These are phyloP conservation scores for Solanum lignicaule DNA, from an alignment of 257 asterid genomes.

Conservation along the genomic window DNA sequence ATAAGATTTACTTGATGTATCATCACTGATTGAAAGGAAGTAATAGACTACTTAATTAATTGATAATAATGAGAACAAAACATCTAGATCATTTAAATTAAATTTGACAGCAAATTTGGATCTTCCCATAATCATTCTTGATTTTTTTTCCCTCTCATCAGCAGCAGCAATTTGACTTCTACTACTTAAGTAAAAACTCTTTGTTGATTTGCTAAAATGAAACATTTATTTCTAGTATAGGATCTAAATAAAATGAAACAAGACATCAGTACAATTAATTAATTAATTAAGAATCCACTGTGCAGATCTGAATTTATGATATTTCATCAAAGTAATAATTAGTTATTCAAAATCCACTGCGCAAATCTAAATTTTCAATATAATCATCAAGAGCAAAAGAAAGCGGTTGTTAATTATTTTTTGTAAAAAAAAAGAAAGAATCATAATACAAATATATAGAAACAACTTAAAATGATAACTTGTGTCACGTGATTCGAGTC, in stretches of 20 bases:
- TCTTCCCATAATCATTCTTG: not conserved
- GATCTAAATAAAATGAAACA: too few species aligned
- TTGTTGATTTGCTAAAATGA: too few species aligned
- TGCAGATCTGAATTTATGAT: not conserved
- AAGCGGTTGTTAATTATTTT: not conserved
- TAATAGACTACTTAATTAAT: not conserved
- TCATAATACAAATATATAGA: not conserved
- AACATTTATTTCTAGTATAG: not conserved
- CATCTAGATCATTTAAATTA: too few species aligned
- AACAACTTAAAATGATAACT: not conserved
- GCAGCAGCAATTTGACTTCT: not conserved
- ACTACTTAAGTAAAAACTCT: not conserved
- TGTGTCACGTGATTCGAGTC: too few species aligned
- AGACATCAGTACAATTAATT: not conserved
- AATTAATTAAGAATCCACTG: not conserved
- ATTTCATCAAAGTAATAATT: too few species aligned
- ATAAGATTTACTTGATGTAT: not conserved
- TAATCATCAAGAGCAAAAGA: not conserved
- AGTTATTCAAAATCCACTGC: not conserved
- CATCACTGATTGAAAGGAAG: not conserved
- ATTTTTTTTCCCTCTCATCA: accelerated
- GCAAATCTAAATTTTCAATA: not conserved
- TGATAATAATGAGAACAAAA: too few species aligned
- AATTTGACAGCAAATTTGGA: not conserved
- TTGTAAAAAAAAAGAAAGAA: not conserved